Base-by-base conservation (phyloP, 106 monocot species). In the Dendrobium nobile region DNA sequence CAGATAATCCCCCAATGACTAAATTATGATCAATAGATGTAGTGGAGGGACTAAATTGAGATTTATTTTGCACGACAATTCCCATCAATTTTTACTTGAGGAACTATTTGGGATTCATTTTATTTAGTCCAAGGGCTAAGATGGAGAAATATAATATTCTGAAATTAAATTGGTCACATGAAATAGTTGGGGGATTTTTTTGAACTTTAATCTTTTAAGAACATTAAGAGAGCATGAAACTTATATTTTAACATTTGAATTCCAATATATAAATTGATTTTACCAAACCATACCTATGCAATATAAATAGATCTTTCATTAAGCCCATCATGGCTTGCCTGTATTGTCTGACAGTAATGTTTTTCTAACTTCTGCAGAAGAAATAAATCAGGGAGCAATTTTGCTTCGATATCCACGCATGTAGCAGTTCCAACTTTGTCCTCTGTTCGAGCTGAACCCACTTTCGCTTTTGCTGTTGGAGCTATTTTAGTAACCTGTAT, bases 341-440 rank as follows among this genome's bases (percentile, higher is more conserved):
- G 16, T 51, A 13, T 64, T 15, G 37, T 33, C 31, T 16, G 10
- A 37, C 33, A 13, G 18, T 59, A 33, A 70, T 40, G 74, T 9
- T 74, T 28, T 74, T 44, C 43, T 9, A 44, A 42, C 28, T 74
- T 28, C 40, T 74, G 74, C 74, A 74, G 74, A 7, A 43, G 74
- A 67, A 27, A 28, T 19, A 74, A 74, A 74, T 5, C 42, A n/a
- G 43, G 43, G 74, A 74, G 74, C 2, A 74, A 43, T 74, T 74
- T 74, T 74, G 44, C 74, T 74, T 74, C 74, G 20, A 74, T 74
- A 42, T 20, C 42, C 74, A 74, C 42, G 20, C 74, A 44, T 74
- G 44, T n/a, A 28, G 20, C n/a, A 43, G 74, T n/a, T 41, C 74
- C 74, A 74, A 18, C 20, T 0, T 43, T 42, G 41, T 22, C 43